Conservation (phyloP, 441 rosid genomes). For the Euphorbia neoarborescens region DNA sequence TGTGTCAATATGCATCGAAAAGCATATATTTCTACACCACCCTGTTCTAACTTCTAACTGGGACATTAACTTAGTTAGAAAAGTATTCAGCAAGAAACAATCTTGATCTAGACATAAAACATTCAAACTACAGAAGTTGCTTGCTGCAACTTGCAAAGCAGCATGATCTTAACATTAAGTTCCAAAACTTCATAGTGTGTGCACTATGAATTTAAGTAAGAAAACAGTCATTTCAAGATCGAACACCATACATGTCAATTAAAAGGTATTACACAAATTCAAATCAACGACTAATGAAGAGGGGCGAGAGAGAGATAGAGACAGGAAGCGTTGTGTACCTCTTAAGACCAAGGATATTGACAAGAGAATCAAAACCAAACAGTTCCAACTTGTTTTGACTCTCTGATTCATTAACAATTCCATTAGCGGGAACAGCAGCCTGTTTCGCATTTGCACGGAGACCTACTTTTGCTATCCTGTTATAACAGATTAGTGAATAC, state of each 20-base stretch:
- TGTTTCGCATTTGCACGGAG: conserved; percentile 33
- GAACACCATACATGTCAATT: background rate
- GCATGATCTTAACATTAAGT: background rate
- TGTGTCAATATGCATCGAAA: background rate
- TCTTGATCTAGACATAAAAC: background rate
- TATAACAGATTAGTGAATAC: conserved; percentile 15
- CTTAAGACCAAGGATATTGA: conserved; percentile 90
- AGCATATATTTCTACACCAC: background rate
- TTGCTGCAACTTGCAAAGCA: background rate
- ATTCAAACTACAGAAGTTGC: background rate
- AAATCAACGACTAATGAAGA: background rate
- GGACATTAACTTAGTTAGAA: background rate
- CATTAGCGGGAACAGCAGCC: conserved; percentile 38
- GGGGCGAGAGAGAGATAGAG: too few relatives aligned
- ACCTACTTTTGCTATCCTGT: conserved; percentile 53
- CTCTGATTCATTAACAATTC: conserved; percentile 44
- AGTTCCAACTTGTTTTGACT: conserved; percentile 70
- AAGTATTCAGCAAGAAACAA: background rate
- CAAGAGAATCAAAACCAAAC: conserved; percentile 99
- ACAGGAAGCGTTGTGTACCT: conserved; percentile 35
- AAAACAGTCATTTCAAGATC: background rate
- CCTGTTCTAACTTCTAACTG: background rate
- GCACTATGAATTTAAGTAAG: background rate
- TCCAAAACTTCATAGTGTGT: background rate
- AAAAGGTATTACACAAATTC: background rate